Conservation (phyloP, 805 yeast species). For the Metschnikowia kofuensis region DNA sequence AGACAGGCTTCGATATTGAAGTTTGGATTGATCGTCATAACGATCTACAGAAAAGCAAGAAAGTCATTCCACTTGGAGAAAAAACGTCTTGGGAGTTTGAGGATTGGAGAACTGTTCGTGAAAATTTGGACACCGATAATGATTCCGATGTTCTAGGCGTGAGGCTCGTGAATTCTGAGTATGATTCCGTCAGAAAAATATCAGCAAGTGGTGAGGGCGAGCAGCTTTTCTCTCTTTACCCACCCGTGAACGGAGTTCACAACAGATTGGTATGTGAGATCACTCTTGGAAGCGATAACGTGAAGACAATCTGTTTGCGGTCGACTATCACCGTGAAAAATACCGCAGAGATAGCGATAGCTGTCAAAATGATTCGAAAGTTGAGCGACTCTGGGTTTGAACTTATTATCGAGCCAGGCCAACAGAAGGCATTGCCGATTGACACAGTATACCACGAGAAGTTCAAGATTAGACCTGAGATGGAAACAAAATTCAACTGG, state of each 20-base stretch:
- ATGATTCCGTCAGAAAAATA: conserved; percentile 51
- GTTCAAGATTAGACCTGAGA: conserved; percentile 61
- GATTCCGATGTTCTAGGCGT: conserved; percentile 63
- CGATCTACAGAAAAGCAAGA: conserved; percentile 27
- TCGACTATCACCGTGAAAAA: conserved; percentile 74
- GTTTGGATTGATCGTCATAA: conserved; percentile 66
- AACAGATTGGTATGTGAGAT: conserved; percentile 74
- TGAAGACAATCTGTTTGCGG: conserved; percentile 72
- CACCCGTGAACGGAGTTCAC: conserved; percentile 61
- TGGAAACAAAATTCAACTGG: conserved; percentile 62
- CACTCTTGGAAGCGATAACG: conserved; percentile 65
- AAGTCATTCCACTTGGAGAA: conserved; percentile 46
- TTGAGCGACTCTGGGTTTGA: conserved; percentile 20
- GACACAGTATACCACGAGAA: conserved; percentile 57
- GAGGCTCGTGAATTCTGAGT: conserved; percentile 53
- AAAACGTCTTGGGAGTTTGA: conserved; percentile 85
- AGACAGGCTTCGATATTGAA: conserved; percentile 79
- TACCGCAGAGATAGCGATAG: conserved; percentile 54
- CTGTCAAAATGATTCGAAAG: conserved; percentile 41
- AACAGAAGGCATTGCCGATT: conserved; percentile 68
- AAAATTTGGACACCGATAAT: conserved; percentile 65
- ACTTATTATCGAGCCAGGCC: conserved; percentile 52
- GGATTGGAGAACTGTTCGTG: conserved; percentile 88
- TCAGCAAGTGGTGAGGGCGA: conserved; percentile 84
- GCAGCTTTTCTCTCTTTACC: conserved; percentile 63